Evolutionary conservation across 345 rosid genomes (phyloP).

Genomic region (Cochlearia excelsa): DNA sequence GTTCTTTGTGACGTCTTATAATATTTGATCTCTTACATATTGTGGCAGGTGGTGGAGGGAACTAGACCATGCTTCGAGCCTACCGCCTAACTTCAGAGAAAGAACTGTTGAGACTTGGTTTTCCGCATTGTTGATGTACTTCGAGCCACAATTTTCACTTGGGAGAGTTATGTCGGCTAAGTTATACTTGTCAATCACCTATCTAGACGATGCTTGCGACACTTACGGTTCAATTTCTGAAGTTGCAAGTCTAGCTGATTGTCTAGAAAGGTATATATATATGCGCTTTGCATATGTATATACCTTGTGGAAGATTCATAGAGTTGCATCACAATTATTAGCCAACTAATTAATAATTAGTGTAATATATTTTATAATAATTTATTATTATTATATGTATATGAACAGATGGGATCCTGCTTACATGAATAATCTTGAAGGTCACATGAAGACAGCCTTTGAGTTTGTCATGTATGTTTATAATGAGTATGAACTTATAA

Average conservation of each 20-base stretch:
- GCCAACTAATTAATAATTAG: too few species aligned
- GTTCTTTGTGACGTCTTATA: too few species aligned
- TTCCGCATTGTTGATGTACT: not conserved
- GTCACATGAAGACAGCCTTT: too few species aligned
- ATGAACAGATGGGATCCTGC: too few species aligned
- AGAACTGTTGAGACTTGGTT: not conserved
- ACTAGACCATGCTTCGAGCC: not conserved
- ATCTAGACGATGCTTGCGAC: slow-evolving; percentile 8
- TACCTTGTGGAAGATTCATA: too few species aligned
- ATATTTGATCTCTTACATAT: too few species aligned
- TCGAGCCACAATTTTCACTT: not conserved
- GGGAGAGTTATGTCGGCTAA: not conserved
- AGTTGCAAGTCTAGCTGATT: slow-evolving; percentile 5
- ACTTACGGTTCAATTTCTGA: slow-evolving; percentile 21
- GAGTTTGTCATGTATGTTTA: not conserved
- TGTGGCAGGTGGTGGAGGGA: not conserved
- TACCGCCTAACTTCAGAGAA: not conserved
- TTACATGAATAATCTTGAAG: too few species aligned
- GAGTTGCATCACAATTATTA: too few species aligned
- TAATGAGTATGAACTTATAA: too few species aligned
- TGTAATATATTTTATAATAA: too few species aligned
- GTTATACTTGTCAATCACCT: not conserved
- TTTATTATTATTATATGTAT: too few species aligned
- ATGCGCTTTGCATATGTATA: too few species aligned
- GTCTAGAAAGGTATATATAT: slow-evolving; percentile 6